These are phyloP conservation scores for Miamiensis avidus DNA, from an alignment of 169 alveolate species.

Conservation along the genomic window DNA sequence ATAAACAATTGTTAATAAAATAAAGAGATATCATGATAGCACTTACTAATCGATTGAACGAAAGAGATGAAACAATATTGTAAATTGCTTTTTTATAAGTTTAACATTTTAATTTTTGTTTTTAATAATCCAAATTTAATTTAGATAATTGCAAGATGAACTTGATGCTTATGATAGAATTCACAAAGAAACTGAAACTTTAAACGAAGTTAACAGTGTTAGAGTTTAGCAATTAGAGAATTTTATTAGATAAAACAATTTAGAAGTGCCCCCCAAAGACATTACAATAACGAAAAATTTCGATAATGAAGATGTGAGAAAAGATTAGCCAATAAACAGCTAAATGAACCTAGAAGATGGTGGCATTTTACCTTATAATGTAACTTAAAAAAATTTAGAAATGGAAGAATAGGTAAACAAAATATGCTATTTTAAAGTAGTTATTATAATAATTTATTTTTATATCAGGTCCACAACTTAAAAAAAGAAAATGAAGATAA, in stretches of 20 bases:
- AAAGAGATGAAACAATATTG: slow-evolving; percentile 85
- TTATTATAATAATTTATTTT: no score
- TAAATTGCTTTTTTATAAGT: slow-evolving; percentile 1
- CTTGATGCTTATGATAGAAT: slow-evolving; percentile 80
- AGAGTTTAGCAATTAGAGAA: neutral
- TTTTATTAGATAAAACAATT: neutral
- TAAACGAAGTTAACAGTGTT: neutral
- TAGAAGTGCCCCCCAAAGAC: neutral
- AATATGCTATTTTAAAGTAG: no score
- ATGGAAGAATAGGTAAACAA: neutral
- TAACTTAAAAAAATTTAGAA: neutral
- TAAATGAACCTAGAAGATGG: neutral
- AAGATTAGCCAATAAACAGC: neutral
- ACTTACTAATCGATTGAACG: slow-evolving; percentile 81
- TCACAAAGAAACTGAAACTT: slow-evolving; percentile 49
- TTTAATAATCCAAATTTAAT: no score
- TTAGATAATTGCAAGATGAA: slow-evolving; percentile 66
- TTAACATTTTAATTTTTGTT: no score
- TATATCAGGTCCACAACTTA: neutral
- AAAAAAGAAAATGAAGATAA: neutral
- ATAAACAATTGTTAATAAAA: slow-evolving; percentile 78
- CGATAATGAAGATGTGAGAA: neutral
- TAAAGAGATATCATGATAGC: slow-evolving; percentile 90
- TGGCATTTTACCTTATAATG: neutral
- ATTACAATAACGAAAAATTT: neutral